Conservation (phyloP, 257 asterid species). For the Solanum sparsipilum region DNA sequence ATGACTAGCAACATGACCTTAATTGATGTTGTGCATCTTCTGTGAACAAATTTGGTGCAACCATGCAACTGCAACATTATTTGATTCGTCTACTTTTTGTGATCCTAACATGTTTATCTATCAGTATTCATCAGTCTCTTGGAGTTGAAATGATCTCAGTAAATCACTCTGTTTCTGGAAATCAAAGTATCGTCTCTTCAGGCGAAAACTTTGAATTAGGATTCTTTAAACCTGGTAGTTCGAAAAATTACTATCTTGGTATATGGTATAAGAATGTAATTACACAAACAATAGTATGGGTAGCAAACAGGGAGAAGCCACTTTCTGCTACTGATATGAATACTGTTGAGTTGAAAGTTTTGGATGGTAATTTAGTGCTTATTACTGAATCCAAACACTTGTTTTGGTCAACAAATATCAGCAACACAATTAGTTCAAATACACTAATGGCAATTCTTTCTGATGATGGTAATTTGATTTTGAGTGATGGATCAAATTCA, state of each 20-base stretch:
- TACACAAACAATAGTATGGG: constrained; percentile 4
- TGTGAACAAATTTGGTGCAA: neutral
- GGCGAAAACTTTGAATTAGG: constrained; percentile 1
- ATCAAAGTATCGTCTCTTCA: neutral
- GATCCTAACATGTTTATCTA: neutral
- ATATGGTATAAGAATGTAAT: constrained; percentile 1
- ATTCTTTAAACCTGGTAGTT: neutral
- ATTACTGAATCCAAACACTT: neutral
- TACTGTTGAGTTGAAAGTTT: neutral
- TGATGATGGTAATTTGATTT: constrained; percentile 9
- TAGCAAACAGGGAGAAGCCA: constrained; percentile 7
- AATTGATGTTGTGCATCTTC: neutral
- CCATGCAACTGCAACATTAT: neutral
- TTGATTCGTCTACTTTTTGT: neutral
- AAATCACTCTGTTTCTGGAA: constrained; percentile 2
- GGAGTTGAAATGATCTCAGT: constrained; percentile 5
- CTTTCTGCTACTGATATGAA: neutral
- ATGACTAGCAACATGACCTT: neutral
- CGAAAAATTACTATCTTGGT: neutral
- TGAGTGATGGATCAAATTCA: neutral
- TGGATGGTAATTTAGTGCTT: constrained; percentile 3
- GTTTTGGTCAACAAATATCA: constrained; percentile 6
- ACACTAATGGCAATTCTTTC: constrained; percentile 1
- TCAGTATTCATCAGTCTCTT: neutral
- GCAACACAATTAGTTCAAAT: neutral